Evolutionary conservation across 2,329 filamentous ascomycete genomes (phyloP).

Genomic region (Trichocomaceae sp.): DNA sequence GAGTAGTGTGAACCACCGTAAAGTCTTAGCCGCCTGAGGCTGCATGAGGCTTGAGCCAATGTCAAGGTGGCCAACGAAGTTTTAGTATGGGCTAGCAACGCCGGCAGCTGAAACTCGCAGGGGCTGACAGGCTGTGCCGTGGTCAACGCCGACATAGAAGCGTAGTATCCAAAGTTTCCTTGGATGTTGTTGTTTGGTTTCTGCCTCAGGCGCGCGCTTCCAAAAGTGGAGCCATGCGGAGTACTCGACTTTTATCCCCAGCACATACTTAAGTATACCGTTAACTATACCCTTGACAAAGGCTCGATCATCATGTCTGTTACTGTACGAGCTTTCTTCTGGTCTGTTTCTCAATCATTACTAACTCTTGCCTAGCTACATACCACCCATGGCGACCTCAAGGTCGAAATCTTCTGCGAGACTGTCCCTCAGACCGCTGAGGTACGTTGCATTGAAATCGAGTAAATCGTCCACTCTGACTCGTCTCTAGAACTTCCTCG

Average conservation of each 20-base stretch:
- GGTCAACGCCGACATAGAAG: not conserved
- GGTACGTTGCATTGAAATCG: slow-evolving; percentile 40
- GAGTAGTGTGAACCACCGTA: not conserved
- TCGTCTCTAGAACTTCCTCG: slow-evolving; percentile 53
- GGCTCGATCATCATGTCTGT: not conserved
- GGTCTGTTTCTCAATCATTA: not conserved
- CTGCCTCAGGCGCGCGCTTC: not conserved
- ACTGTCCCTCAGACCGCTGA: slow-evolving; percentile 88
- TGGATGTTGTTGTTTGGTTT: not conserved
- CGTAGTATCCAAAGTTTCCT: not conserved
- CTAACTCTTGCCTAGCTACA: slow-evolving; percentile 51
- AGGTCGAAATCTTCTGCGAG: slow-evolving; percentile 94
- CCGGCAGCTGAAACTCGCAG: slow-evolving; percentile 2
- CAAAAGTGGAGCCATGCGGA: slow-evolving; percentile 1
- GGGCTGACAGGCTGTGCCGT: not conserved
- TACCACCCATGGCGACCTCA: slow-evolving; percentile 82
- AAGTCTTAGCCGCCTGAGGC: slow-evolving; percentile 1
- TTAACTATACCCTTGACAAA: too few species aligned
- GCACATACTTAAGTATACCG: too few species aligned
- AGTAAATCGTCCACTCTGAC: not conserved
- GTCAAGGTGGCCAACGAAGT: not conserved
- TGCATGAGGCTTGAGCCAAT: not conserved
- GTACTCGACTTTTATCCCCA: not conserved
- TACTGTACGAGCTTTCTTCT: not conserved
- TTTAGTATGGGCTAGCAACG: not conserved